Percentiles rank a stretch among this genome's conserved stretches.
These are phyloP conservation scores for Hirschioporus abietinus DNA, from an alignment of 768 basidiomycete genomes.

Conservation along the genomic window DNA sequence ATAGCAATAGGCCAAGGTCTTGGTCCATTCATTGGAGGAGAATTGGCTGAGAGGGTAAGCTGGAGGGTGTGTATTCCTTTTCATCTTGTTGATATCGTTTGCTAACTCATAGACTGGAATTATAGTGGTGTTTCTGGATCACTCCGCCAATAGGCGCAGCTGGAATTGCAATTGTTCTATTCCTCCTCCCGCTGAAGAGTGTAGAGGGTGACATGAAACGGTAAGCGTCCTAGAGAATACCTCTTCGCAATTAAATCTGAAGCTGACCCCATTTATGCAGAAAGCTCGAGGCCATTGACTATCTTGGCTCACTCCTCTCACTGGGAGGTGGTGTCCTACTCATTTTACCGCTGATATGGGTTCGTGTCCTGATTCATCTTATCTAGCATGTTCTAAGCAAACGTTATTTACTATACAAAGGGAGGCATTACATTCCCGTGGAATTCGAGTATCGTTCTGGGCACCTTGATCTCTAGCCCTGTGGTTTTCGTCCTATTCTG, in stretches of 20 bases:
- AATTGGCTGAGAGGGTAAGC: conserved; percentile 51
- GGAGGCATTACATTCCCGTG: conserved; percentile 72
- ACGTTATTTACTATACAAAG: conserved; percentile 25
- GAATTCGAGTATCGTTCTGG: conserved; percentile 61
- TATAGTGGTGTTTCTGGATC: conserved; percentile 73
- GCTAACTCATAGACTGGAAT: neutral
- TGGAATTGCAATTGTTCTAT: conserved; percentile 52
- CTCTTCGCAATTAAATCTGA: neutral
- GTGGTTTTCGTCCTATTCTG: conserved; percentile 53
- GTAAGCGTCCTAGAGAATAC: neutral
- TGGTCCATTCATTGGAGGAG: conserved; percentile 66
- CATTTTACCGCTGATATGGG: conserved; percentile 71
- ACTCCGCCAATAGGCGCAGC: conserved; percentile 54
- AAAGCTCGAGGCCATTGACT: conserved; percentile 65
- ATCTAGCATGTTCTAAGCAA: neutral
- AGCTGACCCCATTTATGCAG: conserved; percentile 12
- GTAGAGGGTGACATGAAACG: conserved; percentile 54
- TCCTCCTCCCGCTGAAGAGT: conserved; percentile 61
- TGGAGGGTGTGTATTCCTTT: conserved; percentile 47
- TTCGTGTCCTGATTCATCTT: conserved; percentile 20
- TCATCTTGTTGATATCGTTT: neutral
- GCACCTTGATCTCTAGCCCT: conserved; percentile 50
- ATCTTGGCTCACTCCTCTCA: conserved; percentile 52
- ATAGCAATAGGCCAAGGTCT: conserved; percentile 32
- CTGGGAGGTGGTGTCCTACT: conserved; percentile 57